Evolutionary conservation across 768 basidiomycete species (phyloP), one percentile per base, ranked within the genome.

Genomic region (Cyclocybe cylindracea): DNA sequence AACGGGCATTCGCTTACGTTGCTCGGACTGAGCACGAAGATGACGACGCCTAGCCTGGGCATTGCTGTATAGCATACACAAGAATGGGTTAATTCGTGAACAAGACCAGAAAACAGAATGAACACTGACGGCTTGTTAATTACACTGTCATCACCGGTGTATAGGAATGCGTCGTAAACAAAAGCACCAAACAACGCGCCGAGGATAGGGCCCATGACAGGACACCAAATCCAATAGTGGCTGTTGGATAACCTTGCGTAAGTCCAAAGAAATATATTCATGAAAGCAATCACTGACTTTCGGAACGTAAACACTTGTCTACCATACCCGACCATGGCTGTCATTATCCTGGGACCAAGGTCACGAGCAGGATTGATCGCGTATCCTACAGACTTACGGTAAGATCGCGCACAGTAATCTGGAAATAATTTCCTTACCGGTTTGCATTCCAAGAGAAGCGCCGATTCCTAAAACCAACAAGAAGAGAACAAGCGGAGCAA

Each of bases 221-320:
- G 81, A 57, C 81, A 81, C 87, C 87, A 89, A 34, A 89, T 54
- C 87, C 86, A 89, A 60, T 88, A 89, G 51, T 89, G 86, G 59
- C 74, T 66, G 45, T 61, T n/a, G 51, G 6, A 45, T 18, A 39
- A 32, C 7, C 40, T 53, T 48, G 60, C 70, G 33, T 60, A 48
- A 49, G 65, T 13, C 8, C 31, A 7, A 37, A 38, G 48, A 19
- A 36, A 46, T 1, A 18, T 9, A 13, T 8, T 16, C 5, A 29
- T 40, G 37, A 16, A 19, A 49, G 18, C 36, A 34, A 24, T 14
- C 13, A 62, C 72, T 31, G 50, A 78, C 77, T 72, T 69, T 51
- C 77, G 61, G 64, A 64, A 77, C 1, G 70, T 73, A 68, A 71
- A 80, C 13, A 77, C 82, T 37, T 75, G 72, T 61, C 66, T 67